phyloP scores from a whole-genome alignment of 2,329 filamentous ascomycete genomes.

The Juglanconis sp. region DNA sequence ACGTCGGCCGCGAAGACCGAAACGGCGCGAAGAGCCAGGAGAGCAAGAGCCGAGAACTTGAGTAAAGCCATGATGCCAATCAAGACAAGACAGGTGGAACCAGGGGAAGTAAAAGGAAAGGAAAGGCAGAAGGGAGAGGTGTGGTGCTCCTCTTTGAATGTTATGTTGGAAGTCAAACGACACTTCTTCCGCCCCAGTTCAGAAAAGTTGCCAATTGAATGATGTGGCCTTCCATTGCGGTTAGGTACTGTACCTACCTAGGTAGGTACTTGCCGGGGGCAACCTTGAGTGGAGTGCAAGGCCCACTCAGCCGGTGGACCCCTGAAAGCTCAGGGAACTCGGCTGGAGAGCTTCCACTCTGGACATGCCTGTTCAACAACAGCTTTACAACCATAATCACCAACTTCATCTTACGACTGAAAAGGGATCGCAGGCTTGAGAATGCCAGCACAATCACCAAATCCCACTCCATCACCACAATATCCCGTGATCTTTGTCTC shows the following conservation, averaged over 20 bases:
- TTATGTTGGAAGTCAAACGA: conserved; percentile 4
- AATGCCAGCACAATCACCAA: conserved; percentile 35
- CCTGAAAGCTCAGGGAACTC: not conserved
- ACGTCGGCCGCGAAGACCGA: conserved; percentile 59
- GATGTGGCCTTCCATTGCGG: conserved; percentile 18
- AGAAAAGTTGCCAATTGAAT: conserved; percentile 17
- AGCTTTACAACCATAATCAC: not conserved
- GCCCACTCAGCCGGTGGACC: not conserved
- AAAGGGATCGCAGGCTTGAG: conserved; percentile 6
- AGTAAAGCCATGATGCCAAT: conserved; percentile 65
- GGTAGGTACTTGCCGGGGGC: conserved; percentile 10
- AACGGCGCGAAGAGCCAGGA: conserved; percentile 67
- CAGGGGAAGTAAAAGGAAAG: conserved; percentile 5
- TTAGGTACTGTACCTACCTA: too few relatives aligned
- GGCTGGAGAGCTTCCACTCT: not conserved
- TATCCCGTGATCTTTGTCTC: conserved; percentile 36
- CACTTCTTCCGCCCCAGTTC: not conserved
- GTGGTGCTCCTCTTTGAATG: conserved; percentile 14
- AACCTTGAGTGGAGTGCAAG: conserved; percentile 1
- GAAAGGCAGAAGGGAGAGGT: conserved; percentile 7
- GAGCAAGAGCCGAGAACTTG: conserved; percentile 67
- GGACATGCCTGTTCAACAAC: not conserved
- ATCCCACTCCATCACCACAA: conserved; percentile 39
- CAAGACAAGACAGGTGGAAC: conserved; percentile 17
- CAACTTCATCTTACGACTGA: conserved; percentile 15